Conservation (phyloP, 345 rosid species). For the Moricandia arvensis region DNA sequence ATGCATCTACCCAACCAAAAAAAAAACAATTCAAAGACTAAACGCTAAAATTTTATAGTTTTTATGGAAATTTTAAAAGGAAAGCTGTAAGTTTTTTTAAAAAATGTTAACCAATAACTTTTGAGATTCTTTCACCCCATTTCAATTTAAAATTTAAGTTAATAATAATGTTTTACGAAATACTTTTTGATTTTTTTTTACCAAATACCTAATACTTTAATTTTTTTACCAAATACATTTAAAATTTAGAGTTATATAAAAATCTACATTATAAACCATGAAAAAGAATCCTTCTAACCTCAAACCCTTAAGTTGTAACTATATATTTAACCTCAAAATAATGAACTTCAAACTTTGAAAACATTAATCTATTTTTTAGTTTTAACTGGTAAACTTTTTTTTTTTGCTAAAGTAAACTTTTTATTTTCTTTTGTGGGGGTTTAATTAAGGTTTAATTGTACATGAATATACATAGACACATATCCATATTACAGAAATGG, state of each 20-base stretch:
- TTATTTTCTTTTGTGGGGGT: background rate
- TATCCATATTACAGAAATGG: background rate
- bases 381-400: too few species aligned
- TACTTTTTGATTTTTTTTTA: too few species aligned
- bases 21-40: background rate
- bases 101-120: background rate
- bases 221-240: too few species aligned
- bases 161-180: too few species aligned
- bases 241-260: background rate
- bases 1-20: background rate
- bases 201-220: background rate
- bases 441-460: background rate
- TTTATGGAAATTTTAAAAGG: background rate
- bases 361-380: too few species aligned
- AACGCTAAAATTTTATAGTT: background rate
- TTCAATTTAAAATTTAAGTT: background rate
- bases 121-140: background rate
- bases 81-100: background rate
- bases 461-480: background rate
- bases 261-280: background rate
- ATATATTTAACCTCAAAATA: background rate
- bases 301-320: background rate
- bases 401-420: background rate
- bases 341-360: background rate
- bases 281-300: background rate